phyloP scores from a whole-genome alignment of 2,329 filamentous ascomycete genomes.

The Dactylellina drechsleri region DNA sequence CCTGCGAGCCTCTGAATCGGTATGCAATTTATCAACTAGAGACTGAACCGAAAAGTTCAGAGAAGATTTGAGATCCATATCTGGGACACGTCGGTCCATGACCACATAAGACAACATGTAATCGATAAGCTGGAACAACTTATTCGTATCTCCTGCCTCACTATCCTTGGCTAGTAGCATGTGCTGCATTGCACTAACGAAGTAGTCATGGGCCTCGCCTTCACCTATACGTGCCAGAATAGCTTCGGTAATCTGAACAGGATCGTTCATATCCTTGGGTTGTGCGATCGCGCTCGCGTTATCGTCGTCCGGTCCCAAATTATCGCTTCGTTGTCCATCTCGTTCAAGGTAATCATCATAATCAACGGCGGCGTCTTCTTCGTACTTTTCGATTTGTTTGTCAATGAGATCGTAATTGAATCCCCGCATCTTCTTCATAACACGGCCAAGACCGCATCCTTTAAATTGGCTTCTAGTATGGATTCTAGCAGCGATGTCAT shows the following conservation, averaged over 20 bases:
- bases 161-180: slow-evolving; percentile 90
- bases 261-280: slow-evolving; percentile 90
- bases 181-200: slow-evolving; percentile 93
- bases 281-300: slow-evolving; percentile 69
- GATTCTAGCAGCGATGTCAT: slow-evolving; percentile 87
- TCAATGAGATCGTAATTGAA: slow-evolving; percentile 99
- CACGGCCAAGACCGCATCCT: slow-evolving; percentile 91
- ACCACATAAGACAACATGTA: slow-evolving; percentile 99
- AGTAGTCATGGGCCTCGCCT: slow-evolving; percentile 91
- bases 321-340: slow-evolving; percentile 66
- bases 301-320: slow-evolving; percentile 72
- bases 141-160: slow-evolving; percentile 87
- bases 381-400: slow-evolving; percentile 95
- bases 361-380: slow-evolving; percentile 94
- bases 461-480: slow-evolving; percentile 97
- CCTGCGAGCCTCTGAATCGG: slow-evolving; percentile 91
- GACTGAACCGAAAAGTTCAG: slow-evolving; percentile 97
- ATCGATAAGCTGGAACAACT: slow-evolving; percentile 97
- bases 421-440: slow-evolving; percentile 94
- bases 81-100: slow-evolving; percentile 93
- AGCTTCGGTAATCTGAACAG: slow-evolving; percentile 90
- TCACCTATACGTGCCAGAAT: slow-evolving; percentile 86
- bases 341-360: slow-evolving; percentile 96
- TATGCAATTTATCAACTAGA: slow-evolving; percentile 93
- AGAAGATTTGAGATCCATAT: slow-evolving; percentile 97